These are phyloP conservation scores for Jatropha curcas DNA, from an alignment of 345 rosid species.

Conservation along the genomic window DNA sequence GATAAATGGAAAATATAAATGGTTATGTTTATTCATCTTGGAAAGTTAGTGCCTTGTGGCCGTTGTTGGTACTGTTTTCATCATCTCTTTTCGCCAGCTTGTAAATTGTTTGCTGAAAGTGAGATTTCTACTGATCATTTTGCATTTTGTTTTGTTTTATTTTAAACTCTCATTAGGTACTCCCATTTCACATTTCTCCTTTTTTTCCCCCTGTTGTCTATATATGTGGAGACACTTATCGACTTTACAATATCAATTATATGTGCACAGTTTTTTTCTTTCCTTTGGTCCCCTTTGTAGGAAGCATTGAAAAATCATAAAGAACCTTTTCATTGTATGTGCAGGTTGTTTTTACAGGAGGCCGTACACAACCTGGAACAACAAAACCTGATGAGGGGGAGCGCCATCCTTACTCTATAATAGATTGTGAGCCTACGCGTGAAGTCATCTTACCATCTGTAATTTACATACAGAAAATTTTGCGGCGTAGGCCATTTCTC, in stretches of 20 bases:
- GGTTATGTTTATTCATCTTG: background rate
- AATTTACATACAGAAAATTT: slow-evolving; percentile 79
- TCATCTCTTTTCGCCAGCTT: background rate
- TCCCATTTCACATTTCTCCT: background rate
- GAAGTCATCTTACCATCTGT: slow-evolving; percentile 84
- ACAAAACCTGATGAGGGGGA: slow-evolving; percentile 98
- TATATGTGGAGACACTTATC: background rate
- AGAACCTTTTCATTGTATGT: slow-evolving; percentile 12
- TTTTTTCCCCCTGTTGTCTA: background rate
- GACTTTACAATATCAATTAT: background rate
- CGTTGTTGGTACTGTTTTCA: background rate
- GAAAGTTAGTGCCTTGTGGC: background rate
- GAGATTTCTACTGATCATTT: background rate
- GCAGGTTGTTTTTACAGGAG: slow-evolving; percentile 94
- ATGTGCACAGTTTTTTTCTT: background rate
- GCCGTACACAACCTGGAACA: slow-evolving; percentile 97
- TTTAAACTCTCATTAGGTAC: background rate
- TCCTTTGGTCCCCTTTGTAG: background rate
- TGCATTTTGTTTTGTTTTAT: no score
- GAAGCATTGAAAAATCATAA: no score
- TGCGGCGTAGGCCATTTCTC: slow-evolving; percentile 91
- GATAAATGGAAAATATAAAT: background rate
- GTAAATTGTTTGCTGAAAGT: background rate
- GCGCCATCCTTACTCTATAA: slow-evolving; percentile 83
- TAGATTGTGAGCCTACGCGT: slow-evolving; percentile 84